Evolutionary conservation across 148 eudicot genomes (phyloP), one percentile per base, ranked within the genome.

Genomic region (Chenopodium quinoa): DNA sequence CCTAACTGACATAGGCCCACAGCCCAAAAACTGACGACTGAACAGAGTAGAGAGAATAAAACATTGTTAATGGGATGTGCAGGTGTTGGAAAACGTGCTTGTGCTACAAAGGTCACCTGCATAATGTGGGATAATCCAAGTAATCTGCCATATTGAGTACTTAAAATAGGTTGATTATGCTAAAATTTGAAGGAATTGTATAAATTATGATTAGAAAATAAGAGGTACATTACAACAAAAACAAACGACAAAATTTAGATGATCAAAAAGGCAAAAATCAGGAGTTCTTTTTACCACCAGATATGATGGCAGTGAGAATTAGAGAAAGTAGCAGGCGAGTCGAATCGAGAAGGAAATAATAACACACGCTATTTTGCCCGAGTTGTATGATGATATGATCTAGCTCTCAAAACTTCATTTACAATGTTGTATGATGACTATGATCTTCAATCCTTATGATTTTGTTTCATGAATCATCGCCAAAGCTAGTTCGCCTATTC

Each of bases 21-120:
- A 12, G 16, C 54, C 54, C 16, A 50, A 50, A 11, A 50, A 2
- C 54, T 50, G 54, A 50, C 5, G 44, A 5, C 44, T 40, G 44
- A 40, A 40, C 44, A 40, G 0, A 40, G 44, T 40, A 40, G 44
- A 40, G 44, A 5, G 44, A 50, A 50, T 50, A 50, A 50, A 50
- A 50, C 54, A 50, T 12, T 9, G 13, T 50, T 50, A 50, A 50
- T 50, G 54, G 54, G 68, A 9, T n/a, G 12, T 65, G 4, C 23
- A 25, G 27, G 31, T 37, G 12, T n/a, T n/a, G 8, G 13, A 25
- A 25, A n/a, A 65, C 69, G 69, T 8, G 14, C 69, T 16, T 10
- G 8, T 17, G 63, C 22, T 58, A 19, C 48, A 78, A 72, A 60
- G 70, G 77, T 80, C 40, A 40, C 70, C 77, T 80, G 82, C 82